These are phyloP conservation scores for Saturnispora sanitii DNA, from an alignment of 805 yeast genomes.

Conservation along the genomic window DNA sequence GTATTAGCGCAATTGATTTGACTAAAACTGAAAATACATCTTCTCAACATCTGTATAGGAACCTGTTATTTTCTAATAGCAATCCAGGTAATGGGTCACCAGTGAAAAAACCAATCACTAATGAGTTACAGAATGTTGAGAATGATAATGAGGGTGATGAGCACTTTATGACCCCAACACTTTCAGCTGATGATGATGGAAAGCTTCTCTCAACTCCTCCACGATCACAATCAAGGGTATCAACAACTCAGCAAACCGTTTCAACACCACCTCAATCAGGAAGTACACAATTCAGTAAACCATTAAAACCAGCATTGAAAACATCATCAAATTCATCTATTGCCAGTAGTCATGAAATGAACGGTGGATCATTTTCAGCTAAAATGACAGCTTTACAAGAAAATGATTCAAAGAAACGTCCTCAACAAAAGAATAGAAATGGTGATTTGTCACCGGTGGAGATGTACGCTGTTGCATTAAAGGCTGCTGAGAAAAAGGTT, in stretches of 20 bases:
- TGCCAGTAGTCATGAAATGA: neutral
- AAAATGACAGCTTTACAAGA: neutral
- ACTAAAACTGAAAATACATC: neutral
- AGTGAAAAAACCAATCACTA: too few species aligned
- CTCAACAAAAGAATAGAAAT: neutral
- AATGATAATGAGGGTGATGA: too few species aligned
- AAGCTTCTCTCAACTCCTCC: neutral
- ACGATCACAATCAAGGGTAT: neutral
- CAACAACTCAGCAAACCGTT: neutral
- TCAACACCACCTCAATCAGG: constrained; percentile 4
- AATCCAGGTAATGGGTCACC: neutral
- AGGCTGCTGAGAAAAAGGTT: constrained; percentile 46
- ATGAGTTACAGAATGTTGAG: too few species aligned
- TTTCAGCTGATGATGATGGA: too few species aligned
- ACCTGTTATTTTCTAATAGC: constrained; percentile 1
- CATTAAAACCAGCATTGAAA: constrained; percentile 5
- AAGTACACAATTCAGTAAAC: constrained; percentile 9
- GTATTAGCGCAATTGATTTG: neutral
- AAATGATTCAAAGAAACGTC: neutral
- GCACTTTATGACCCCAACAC: too few species aligned
- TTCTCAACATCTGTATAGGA: constrained; percentile 11
- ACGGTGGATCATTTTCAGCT: neutral
- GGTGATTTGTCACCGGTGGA: constrained; percentile 37
- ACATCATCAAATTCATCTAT: constrained; percentile 1
- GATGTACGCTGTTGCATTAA: constrained; percentile 45